Base-by-base conservation (phyloP, 179 eudicot genomes). In the Drosera spatulata region DNA sequence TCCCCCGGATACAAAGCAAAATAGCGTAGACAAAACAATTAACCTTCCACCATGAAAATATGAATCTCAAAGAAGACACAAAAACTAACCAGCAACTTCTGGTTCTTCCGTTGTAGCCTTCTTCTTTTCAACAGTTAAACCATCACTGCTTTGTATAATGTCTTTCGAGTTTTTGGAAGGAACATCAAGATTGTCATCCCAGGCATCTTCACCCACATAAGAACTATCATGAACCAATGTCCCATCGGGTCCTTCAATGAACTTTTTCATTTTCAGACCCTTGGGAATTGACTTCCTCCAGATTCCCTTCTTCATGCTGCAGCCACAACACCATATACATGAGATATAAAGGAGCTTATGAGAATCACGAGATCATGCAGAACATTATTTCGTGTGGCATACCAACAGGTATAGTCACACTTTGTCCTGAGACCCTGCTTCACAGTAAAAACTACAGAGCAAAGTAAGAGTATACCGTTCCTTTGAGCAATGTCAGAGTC, bases 251-350 rank as follows among this genome's bases (percentile, higher is more conserved):
- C 82, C 82, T 77, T 87, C 88, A 59, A 91, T 75, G 58, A 78
- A 79, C 59, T 81, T 91, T 80, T 87, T 91, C 80, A 91, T 70
- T 71, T 76, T 87, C 56, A 91, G 77, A 58, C 97, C 97, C 73
- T 85, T 91, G 15, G 97, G 97, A 59, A 76, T 78, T 39, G 85
- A 73, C 77, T 87, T 91, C 75, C 90, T 85, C 97, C 97, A 91
- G 70, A 85, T 71, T 57, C 88, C 85, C 61, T 81, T 80, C 72
- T 91, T 87, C 62, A 81, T 68, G 77, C 97, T 91, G 65, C 67
- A 75, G 43, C 44, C 39, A 15, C 57, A 5, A 2, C 33, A 22
- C 33, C 33, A 22, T 22, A 22, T 22, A 7, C 10, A 9, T 3
- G 1, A 55, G 10, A 55, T 7, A 38, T 6, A 37, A 38, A 11